phyloP scores from a whole-genome alignment of 805 yeast genomes.

The Deakozyma indianensis region DNA sequence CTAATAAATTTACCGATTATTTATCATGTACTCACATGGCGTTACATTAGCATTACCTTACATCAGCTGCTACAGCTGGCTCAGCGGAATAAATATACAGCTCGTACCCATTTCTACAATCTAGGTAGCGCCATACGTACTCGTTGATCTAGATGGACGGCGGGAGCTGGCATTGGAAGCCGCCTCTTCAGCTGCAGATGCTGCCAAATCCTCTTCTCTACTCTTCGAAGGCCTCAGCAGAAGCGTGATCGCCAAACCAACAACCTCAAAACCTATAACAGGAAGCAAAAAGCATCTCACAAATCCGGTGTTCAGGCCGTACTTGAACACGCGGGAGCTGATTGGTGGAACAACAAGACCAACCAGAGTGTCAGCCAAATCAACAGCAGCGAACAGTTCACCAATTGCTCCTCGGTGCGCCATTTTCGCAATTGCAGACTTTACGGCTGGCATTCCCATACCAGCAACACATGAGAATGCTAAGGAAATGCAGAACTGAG shows the following conservation, averaged over 20 bases:
- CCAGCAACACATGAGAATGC: conserved; percentile 10
- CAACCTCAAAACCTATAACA: conserved; percentile 8
- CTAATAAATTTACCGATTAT: too few species aligned
- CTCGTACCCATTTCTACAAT: too few species aligned
- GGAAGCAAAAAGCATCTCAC: conserved; percentile 10
- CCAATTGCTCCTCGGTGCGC: conserved; percentile 12
- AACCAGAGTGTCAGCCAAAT: conserved; percentile 10
- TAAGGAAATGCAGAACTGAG: conserved; percentile 5
- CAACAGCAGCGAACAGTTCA: conserved; percentile 14
- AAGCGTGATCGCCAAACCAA: conserved; percentile 4
- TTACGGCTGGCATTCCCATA: conserved; percentile 11
- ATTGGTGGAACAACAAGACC: conserved; percentile 10
- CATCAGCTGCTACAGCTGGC: too few species aligned
- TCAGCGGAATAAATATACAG: too few species aligned
- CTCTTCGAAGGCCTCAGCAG: not conserved
- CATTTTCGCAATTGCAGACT: conserved; percentile 14
- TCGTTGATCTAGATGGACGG: not conserved
- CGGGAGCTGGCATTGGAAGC: not conserved
- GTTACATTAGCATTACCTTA: too few species aligned
- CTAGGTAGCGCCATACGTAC: too few species aligned
- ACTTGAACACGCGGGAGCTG: conserved; percentile 8
- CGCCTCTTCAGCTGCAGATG: not conserved
- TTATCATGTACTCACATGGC: too few species aligned
- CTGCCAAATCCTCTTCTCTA: conserved; percentile 1
- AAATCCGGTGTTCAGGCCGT: conserved; percentile 7